Base-by-base conservation (phyloP, 2,329 filamentous ascomycete species). In the Exophiala oligosperma region DNA sequence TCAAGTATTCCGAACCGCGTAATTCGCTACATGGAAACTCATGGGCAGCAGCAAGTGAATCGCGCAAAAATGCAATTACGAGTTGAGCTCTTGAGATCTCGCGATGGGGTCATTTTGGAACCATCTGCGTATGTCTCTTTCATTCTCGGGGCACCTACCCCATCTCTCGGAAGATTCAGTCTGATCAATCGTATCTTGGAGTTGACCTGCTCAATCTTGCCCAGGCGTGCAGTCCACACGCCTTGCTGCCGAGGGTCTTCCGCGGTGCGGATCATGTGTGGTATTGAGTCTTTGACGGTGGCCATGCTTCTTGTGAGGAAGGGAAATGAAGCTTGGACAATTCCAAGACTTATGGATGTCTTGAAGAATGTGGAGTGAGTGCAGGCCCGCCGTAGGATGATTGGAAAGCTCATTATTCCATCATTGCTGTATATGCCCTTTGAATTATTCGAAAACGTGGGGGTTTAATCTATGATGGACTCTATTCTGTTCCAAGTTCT, bases 221-320 rank as follows among this genome's bases (percentile, higher is more conserved):
- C 76, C 8, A 95, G 69, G 2, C 77, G 80, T 14, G 91, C 87
- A 2, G 75, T 74, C 70, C 90, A 82, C 5, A 92, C 74, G 14
- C 82, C 83, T 60, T 82, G 76, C 57, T 89, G 84, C 57, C 91
- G 85, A 43, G 88, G 89, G 69, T 94, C 88, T 40, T 81, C 74
- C 2, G 88, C 87, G 9, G 91, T 95, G 53, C 90, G 83, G 64
- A 91, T 83, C 59, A 88, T 77, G 68, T 94, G 90, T 21, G 77
- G 75, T 47, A 76, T 67, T 1, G 71, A 74, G 51, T 71, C 69
- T 61, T 74, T 73, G 41, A 63, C 58, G 5, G 61, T 60, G 2
- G 64, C 59, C 65, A 68, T 69, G 9, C 17, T 65, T 51, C 61
- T 49, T 17, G 52, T 21, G 28, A 44, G 53, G 38, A 28, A 40